Conservation (phyloP, 108 stramenopile genomes). For the Mediolabrus comicus region DNA sequence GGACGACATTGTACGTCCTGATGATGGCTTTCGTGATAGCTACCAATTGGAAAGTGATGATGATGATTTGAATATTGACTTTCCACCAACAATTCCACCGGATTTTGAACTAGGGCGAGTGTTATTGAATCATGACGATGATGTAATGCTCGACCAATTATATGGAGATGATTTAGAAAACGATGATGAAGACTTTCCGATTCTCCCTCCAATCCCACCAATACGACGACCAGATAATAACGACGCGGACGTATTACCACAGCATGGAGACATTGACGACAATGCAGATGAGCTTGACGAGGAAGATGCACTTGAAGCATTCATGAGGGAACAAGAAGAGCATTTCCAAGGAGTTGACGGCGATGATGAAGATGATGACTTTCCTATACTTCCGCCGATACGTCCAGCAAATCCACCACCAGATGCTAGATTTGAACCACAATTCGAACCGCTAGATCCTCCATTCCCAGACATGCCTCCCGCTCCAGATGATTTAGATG, state of each 20-base stretch:
- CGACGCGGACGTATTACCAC: no score
- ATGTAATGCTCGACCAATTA: neutral
- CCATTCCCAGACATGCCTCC: conserved; percentile 32
- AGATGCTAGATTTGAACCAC: conserved; percentile 48
- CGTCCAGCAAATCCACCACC: conserved; percentile 25
- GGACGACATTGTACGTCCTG: conserved; percentile 28
- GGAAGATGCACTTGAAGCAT: conserved; percentile 48
- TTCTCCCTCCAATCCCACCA: no score
- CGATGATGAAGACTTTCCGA: neutral
- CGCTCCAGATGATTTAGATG: conserved; percentile 63
- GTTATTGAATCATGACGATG: neutral
- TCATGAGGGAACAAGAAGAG: conserved; percentile 42
- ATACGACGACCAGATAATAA: no score
- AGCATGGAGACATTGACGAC: neutral
- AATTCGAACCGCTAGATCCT: conserved; percentile 71
- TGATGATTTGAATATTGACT: neutral
- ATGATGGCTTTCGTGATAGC: conserved; percentile 1
- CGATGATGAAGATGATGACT: conserved; percentile 16
- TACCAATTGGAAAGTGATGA: neutral
- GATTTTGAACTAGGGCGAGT: neutral
- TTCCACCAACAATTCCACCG: neutral
- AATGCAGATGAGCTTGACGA: conserved; percentile 9
- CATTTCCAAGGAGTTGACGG: conserved; percentile 12
- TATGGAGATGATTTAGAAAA: neutral
- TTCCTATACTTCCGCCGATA: neutral